Percentiles rank a stretch among this genome's conserved stretches.
Evolutionary conservation across 2,329 filamentous ascomycete genomes (phyloP).

Genomic region (Ambrosiella xylebori): DNA sequence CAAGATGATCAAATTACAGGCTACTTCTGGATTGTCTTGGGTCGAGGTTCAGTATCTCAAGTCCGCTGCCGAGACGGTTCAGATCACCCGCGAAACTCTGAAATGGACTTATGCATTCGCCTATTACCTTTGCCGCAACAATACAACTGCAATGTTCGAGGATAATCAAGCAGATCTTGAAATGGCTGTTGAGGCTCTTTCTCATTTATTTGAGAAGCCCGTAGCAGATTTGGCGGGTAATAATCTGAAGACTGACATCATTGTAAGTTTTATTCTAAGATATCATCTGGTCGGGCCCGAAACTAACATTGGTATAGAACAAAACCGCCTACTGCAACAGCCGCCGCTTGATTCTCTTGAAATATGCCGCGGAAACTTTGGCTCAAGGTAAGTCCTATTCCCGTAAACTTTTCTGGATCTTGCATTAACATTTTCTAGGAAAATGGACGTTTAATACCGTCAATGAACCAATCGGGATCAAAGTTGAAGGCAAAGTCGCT

Average conservation of each 20-base stretch:
- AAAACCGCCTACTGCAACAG: conserved; percentile 97
- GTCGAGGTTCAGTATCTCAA: conserved; percentile 97
- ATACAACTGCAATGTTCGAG: conserved; percentile 91
- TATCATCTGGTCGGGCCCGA: neutral
- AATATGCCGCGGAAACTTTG: conserved; percentile 83
- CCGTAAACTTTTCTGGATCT: neutral
- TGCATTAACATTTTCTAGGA: conserved; percentile 6
- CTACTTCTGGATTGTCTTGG: conserved; percentile 90
- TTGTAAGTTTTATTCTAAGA: neutral
- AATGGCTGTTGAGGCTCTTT: conserved; percentile 88
- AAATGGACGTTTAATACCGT: conserved; percentile 12
- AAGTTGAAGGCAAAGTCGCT: neutral
- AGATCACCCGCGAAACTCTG: conserved; percentile 91
- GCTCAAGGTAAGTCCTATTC: conserved; percentile 46
- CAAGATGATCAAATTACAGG: conserved; percentile 96
- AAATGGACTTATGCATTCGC: conserved; percentile 99
- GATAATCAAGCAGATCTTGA: conserved; percentile 97
- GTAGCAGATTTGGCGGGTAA: conserved; percentile 56
- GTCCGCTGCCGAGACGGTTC: conserved; percentile 78
- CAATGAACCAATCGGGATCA: conserved; percentile 9
- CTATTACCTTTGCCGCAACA: conserved; percentile 91
- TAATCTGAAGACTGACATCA: conserved; percentile 5
- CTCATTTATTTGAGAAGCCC: conserved; percentile 98
- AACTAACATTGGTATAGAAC: conserved; percentile 28
- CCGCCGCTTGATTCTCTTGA: conserved; percentile 71